Percentiles rank a stretch among this genome's conserved stretches.
phyloP scores from a whole-genome alignment of 305 asterid species.

The Lippia alba region DNA sequence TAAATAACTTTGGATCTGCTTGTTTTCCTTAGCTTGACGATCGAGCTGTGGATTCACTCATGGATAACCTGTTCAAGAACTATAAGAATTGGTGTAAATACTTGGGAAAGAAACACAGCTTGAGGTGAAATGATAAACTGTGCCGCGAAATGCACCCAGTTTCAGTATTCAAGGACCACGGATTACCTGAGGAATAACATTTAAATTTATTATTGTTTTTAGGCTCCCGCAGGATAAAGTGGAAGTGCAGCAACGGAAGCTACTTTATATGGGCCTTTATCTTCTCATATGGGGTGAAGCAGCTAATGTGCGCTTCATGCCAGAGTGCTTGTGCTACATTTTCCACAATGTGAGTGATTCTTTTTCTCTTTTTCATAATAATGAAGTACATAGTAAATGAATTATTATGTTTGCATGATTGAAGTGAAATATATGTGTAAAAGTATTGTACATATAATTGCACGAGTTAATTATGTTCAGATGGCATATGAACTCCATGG shows the following conservation, averaged over 20 bases:
- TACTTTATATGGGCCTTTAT: constrained; percentile 96
- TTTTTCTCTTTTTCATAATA: constrained; percentile 28
- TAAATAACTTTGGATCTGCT: constrained; percentile 24
- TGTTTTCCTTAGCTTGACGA: constrained; percentile 77
- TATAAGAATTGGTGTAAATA: constrained; percentile 99
- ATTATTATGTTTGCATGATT: constrained; percentile 27
- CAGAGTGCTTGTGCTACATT: constrained; percentile 99
- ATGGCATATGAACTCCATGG: constrained; percentile 99
- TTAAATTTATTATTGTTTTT: constrained; percentile 31
- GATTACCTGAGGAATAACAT: constrained; percentile 27
- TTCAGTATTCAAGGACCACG: constrained; percentile 14
- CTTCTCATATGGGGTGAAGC: constrained; percentile 99
- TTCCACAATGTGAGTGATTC: constrained; percentile 86
- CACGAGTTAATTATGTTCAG: constrained; percentile 47
- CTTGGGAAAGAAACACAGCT: constrained; percentile 93
- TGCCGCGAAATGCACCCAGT: constrained; percentile 17
- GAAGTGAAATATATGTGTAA: constrained; percentile 17
- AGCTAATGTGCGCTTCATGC: constrained; percentile 95
- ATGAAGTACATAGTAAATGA: constrained; percentile 18
- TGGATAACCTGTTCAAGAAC: constrained; percentile 94
- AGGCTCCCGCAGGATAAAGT: constrained; percentile 92
- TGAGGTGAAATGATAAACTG: constrained; percentile 61
- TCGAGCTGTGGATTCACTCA: constrained; percentile 93
- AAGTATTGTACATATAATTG: constrained; percentile 9
- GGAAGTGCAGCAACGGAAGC: constrained; percentile 91